These are phyloP conservation scores for Volvox reticuliferus DNA, from an alignment of 139 green algal genomes.

Conservation along the genomic window DNA sequence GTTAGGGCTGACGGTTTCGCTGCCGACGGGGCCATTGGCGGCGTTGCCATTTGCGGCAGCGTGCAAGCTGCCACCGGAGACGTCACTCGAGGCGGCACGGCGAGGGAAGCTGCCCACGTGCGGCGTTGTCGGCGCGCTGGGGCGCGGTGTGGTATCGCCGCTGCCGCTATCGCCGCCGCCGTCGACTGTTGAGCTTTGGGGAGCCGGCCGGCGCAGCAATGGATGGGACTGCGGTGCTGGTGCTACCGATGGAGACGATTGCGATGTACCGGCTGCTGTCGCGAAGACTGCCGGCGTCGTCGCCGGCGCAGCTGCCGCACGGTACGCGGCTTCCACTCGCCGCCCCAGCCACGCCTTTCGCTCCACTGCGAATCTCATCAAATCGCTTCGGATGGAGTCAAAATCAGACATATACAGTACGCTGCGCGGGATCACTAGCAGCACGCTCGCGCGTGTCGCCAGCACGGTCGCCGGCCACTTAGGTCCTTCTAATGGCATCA, in stretches of 20 bases:
- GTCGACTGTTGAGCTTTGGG: not conserved
- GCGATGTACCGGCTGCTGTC: not conserved
- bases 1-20: not conserved
- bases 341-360: not conserved
- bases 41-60: not conserved
- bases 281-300: conserved; percentile 7
- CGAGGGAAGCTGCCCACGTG: conserved; percentile 2
- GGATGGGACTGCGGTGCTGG: not conserved
- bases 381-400: conserved; percentile 11
- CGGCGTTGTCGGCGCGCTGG: not conserved
- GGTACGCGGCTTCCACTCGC: conserved; percentile 31
- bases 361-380: conserved; percentile 8
- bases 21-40: not conserved
- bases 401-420: conserved; percentile 44
- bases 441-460: not conserved
- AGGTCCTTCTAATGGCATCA: not conserved
- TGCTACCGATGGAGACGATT: not conserved
- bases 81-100: not conserved
- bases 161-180: not conserved
- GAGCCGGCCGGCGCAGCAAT: not conserved
- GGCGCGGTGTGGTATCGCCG: not conserved
- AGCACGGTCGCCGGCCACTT: conserved; percentile 46
- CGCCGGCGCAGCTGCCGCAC: not conserved
- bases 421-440: conserved; percentile 28
- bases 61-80: not conserved